Evolutionary conservation across 2,329 filamentous ascomycete species (phyloP), one percentile per base, ranked within the genome.

Genomic region (Colletotrichum camelliae): DNA sequence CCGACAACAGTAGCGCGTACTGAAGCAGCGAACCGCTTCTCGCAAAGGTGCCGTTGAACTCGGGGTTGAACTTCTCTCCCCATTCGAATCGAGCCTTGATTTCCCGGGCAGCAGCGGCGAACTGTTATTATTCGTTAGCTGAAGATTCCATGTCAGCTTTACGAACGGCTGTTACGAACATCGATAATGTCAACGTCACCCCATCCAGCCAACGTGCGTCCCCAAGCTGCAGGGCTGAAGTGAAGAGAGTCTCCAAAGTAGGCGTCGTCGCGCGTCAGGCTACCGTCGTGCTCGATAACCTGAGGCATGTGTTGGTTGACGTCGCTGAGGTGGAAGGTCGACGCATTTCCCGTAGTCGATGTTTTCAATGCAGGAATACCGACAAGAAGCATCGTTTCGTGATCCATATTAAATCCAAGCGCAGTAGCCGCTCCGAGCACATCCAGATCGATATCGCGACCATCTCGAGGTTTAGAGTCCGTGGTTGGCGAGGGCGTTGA

Each of bases 211-310:
- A 8, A 75, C 67, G 27, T 64, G 31, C 69, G 69, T 12, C 69
- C 78, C 78, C 79, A 84, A 21, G 82, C 78, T 13, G 77, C 76
- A 8, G 78, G 72, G 57, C 80, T 76, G 69, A 84, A 84, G 52
- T 78, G 79, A 66, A 80, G 77, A 72, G 81, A 82, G 75, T 83
- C 79, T 33, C 81, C 82, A 35, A 80, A 80, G 73, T 77, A 75
- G 35, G 78, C 48, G 70, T 84, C 82, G 58, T 79, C 77, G 39
- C 83, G 78, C 67, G 77, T 81, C 3, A 84, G 72, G 37, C 79
- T 81, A 43, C 81, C 81, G 72, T 84, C 82, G 70, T 83, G 81
- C 72, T 84, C 83, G 67, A 83, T 82, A 12, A 82, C 80, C 80
- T 76, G 21, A 77, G 71, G 9, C 70, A 55, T 43, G 62, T 81